Evolutionary conservation across 768 basidiomycete species (phyloP).

Genomic region (Serendipita indica): DNA sequence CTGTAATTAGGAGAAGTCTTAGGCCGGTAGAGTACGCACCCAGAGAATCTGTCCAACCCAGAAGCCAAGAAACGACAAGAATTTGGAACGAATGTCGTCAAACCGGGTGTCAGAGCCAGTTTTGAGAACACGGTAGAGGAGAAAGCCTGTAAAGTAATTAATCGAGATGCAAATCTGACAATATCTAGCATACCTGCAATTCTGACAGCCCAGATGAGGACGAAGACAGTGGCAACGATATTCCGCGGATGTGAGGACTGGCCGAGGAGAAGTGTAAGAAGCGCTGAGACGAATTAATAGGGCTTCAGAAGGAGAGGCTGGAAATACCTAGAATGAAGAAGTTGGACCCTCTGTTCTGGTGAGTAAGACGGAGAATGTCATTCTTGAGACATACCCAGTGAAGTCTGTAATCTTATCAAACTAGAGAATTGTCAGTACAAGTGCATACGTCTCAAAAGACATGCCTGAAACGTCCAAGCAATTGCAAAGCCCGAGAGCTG

Average conservation of each 20-base stretch:
- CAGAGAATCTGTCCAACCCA: constrained; percentile 41
- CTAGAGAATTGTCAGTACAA: constrained; percentile 18
- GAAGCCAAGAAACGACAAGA: constrained; percentile 46
- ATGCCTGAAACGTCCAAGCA: constrained; percentile 43
- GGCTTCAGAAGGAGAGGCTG: constrained; percentile 6
- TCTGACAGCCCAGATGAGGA: constrained; percentile 52
- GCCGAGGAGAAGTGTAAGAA: constrained; percentile 47
- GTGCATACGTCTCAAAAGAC: background rate
- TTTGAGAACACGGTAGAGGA: constrained; percentile 55
- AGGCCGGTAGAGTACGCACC: constrained; percentile 24
- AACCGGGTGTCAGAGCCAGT: constrained; percentile 51
- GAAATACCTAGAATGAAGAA: constrained; percentile 43
- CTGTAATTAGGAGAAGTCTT: constrained; percentile 17
- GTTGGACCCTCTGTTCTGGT: constrained; percentile 36
- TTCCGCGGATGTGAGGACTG: constrained; percentile 46
- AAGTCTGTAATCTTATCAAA: constrained; percentile 67
- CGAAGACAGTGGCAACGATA: constrained; percentile 39
- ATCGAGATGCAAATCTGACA: background rate
- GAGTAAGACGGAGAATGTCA: constrained; percentile 10
- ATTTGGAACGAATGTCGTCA: constrained; percentile 49
- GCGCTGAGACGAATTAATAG: constrained; percentile 24
- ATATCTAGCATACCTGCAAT: constrained; percentile 31
- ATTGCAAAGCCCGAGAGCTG: constrained; percentile 49
- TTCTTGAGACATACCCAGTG: constrained; percentile 31
- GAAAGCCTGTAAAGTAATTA: constrained; percentile 30